Percentiles rank a stretch among this genome's conserved stretches.
Conservation (phyloP, 1,284 basidiomycete species). For the Schizopora paradoxa region DNA sequence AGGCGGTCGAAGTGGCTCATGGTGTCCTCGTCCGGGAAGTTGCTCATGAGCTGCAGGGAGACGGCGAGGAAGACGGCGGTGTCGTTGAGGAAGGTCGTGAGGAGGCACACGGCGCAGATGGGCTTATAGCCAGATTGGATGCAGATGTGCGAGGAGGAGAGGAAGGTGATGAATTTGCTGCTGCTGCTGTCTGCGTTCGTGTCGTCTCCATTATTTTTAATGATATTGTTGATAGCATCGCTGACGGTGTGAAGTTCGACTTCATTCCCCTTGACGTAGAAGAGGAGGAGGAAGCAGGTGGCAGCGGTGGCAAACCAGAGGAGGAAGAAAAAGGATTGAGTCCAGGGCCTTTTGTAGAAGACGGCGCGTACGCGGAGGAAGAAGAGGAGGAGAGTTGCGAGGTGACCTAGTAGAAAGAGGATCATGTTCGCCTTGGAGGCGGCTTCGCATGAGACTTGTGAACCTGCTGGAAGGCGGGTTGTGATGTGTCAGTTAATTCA, state of each 20-base stretch:
- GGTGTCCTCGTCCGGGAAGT: not conserved
- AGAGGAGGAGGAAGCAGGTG: conserved; percentile 2
- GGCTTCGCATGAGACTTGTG: conserved; percentile 1
- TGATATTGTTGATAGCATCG: no score
- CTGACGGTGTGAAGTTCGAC: no score
- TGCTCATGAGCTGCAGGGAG: conserved; percentile 3
- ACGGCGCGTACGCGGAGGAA: conserved; percentile 10
- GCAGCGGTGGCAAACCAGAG: conserved; percentile 6
- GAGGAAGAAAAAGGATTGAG: conserved; percentile 5
- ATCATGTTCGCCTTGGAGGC: not conserved
- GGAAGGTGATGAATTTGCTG: no score
- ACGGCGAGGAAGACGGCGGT: conserved; percentile 7
- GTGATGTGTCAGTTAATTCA: not conserved
- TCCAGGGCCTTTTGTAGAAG: not conserved
- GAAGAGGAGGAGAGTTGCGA: conserved; percentile 4
- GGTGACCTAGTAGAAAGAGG: conserved; percentile 1
- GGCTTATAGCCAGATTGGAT: conserved; percentile 8
- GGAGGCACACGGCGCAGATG: conserved; percentile 7
- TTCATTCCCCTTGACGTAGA: conserved; percentile 2
- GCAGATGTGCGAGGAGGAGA: conserved; percentile 9
- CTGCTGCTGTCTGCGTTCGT: no score
- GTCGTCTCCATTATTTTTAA: no score
- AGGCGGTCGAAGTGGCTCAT: not conserved
- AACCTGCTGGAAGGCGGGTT: not conserved
- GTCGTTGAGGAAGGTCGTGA: conserved; percentile 1